Conservation (phyloP, 805 yeast species). For the Sugiyamaella qingdaonensis region DNA sequence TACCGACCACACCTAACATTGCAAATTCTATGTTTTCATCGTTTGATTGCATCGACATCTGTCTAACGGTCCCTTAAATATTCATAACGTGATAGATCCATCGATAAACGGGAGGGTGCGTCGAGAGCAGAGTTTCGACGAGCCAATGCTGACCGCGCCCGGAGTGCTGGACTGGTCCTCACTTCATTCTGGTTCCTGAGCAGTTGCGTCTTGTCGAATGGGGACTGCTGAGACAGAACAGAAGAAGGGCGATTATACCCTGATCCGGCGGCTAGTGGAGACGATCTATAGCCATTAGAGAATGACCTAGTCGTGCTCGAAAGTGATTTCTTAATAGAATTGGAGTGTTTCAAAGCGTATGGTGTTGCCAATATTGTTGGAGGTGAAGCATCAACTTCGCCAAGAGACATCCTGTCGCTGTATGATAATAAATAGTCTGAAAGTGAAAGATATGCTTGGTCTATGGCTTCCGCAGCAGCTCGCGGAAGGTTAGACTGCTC, state of each 20-base stretch:
- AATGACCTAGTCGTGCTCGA: not conserved
- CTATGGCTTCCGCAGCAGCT: constrained; percentile 12
- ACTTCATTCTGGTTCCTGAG: not conserved
- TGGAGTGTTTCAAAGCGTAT: not conserved
- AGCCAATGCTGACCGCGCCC: not conserved
- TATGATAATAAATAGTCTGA: constrained; percentile 16
- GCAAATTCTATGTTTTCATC: not conserved
- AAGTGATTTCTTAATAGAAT: not conserved
- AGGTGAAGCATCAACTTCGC: not conserved
- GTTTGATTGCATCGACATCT: not conserved
- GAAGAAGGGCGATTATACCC: not conserved
- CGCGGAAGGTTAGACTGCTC: not conserved
- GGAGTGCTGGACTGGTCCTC: not conserved
- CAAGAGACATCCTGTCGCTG: constrained; percentile 3
- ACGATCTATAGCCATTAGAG: not conserved
- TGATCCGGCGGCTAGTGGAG: not conserved
- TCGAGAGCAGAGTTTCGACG: not conserved
- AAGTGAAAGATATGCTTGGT: constrained; percentile 20
- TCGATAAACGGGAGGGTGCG: not conserved
- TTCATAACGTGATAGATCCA: not conserved
- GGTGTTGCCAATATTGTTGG: not conserved
- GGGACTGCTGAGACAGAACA: not conserved
- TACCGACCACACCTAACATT: not conserved
- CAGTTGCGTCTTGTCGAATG: not conserved
- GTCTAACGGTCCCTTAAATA: not conserved